Evolutionary conservation across 2,329 filamentous ascomycete genomes (phyloP).

Genomic region (Chaetomium sp.): DNA sequence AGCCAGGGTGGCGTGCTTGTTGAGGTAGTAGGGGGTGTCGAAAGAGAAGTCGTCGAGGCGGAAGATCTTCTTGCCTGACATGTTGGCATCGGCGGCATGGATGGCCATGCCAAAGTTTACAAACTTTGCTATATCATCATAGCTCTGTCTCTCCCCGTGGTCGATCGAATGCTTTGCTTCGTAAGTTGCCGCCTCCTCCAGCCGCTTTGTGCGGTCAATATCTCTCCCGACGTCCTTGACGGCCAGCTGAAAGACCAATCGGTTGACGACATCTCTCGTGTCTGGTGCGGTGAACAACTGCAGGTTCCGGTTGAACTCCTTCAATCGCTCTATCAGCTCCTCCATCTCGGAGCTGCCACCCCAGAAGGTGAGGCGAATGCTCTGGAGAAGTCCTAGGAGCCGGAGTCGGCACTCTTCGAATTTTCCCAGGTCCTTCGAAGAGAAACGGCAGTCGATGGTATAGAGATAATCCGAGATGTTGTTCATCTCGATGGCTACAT

Average conservation of each 20-base stretch:
- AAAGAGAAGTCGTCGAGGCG: slow-evolving; percentile 23
- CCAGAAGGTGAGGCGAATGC: background rate
- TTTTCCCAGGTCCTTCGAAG: background rate
- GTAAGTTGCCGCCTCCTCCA: slow-evolving; percentile 19
- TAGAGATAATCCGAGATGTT: slow-evolving; percentile 15
- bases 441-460: slow-evolving; percentile 6
- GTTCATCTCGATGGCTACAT: slow-evolving; percentile 12
- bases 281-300: slow-evolving; percentile 2
- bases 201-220: slow-evolving; percentile 4
- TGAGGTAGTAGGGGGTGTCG: slow-evolving; percentile 21
- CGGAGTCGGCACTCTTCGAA: slow-evolving; percentile 6
- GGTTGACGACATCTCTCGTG: background rate
- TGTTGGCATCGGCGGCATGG: slow-evolving; percentile 7
- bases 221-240: slow-evolving; percentile 10
- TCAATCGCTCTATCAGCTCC: slow-evolving; percentile 8
- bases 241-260: slow-evolving; percentile 11
- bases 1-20: slow-evolving; percentile 21
- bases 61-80: slow-evolving; percentile 23
- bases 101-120: slow-evolving; percentile 19
- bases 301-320: slow-evolving; percentile 16
- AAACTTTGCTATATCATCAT: slow-evolving; percentile 20
- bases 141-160: background rate
- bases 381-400: background rate
- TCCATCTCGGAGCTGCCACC: background rate
- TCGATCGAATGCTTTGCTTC: slow-evolving; percentile 18